These are phyloP conservation scores for Atkinsonella texensis DNA, from an alignment of 2,329 filamentous ascomycete genomes.

Conservation along the genomic window DNA sequence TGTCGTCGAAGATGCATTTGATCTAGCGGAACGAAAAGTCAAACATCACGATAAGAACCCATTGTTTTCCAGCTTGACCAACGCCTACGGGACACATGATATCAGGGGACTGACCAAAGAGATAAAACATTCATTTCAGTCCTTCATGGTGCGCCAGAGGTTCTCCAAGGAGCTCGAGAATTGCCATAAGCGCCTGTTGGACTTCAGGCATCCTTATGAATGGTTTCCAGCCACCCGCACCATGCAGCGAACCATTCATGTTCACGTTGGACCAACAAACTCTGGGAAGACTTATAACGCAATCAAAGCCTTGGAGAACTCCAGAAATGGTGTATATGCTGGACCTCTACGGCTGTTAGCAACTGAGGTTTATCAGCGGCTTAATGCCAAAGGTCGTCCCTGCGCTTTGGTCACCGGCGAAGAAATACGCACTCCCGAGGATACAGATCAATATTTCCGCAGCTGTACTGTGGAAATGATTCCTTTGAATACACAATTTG, in stretches of 20 bases:
- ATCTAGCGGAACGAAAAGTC: constrained; percentile 27
- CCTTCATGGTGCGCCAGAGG: constrained; percentile 44
- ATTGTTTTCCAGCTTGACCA: constrained; percentile 45
- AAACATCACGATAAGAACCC: constrained; percentile 34
- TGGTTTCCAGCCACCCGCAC: constrained; percentile 81
- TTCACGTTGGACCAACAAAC: constrained; percentile 95
- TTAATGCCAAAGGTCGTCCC: constrained; percentile 62
- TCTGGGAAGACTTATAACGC: constrained; percentile 97
- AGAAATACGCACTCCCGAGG: constrained; percentile 60
- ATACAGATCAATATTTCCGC: constrained; percentile 46
- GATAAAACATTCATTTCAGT: constrained; percentile 57
- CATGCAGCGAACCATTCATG: constrained; percentile 70
- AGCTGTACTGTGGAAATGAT: constrained; percentile 94
- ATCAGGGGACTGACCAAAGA: constrained; percentile 39
- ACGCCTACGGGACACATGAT: constrained; percentile 45
- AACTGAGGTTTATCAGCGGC: constrained; percentile 86
- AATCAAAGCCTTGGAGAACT: constrained; percentile 68
- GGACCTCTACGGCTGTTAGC: constrained; percentile 81
- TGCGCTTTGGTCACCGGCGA: constrained; percentile 86
- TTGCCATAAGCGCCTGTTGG: constrained; percentile 56
- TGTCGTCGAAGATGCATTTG: constrained; percentile 32
- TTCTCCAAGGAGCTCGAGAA: constrained; percentile 44
- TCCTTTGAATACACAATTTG: constrained; percentile 44
- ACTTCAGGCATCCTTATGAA: constrained; percentile 78
- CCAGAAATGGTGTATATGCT: constrained; percentile 71